phyloP scores from a whole-genome alignment of 805 yeast species.

The Candida germanica region DNA sequence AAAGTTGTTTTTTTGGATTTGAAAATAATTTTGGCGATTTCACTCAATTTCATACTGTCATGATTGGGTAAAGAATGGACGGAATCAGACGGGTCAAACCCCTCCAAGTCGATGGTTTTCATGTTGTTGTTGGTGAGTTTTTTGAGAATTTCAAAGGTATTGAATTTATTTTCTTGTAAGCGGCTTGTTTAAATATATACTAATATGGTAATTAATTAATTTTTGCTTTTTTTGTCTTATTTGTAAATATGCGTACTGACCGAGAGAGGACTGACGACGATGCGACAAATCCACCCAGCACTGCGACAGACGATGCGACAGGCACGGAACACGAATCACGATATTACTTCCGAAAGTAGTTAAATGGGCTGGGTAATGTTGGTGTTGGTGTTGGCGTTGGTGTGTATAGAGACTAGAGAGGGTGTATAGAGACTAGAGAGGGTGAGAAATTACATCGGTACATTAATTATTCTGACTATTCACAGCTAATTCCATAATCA shows the following conservation, averaged over 20 bases:
- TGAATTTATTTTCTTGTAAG: not conserved
- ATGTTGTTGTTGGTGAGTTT: constrained; percentile 11
- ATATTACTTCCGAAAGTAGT: too few relatives aligned
- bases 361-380: too few relatives aligned
- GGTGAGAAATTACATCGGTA: too few relatives aligned
- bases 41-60: constrained; percentile 31
- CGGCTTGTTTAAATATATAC: constrained; percentile 5
- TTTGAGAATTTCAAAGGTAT: not conserved
- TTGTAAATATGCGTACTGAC: constrained; percentile 11
- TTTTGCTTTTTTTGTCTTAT: constrained; percentile 9
- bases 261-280: too few relatives aligned
- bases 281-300: too few relatives aligned
- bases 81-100: constrained; percentile 10
- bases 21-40: constrained; percentile 40
- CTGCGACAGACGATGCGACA: too few relatives aligned
- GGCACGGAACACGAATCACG: constrained; percentile 1
- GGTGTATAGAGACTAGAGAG: constrained; percentile 3
- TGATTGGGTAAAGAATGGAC: constrained; percentile 23
- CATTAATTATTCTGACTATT: constrained; percentile 61
- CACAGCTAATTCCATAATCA: constrained; percentile 96
- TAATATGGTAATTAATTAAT: constrained; percentile 4
- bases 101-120: constrained; percentile 28
- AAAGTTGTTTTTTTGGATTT: constrained; percentile 62
- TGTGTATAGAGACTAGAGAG: not conserved
- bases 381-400: not conserved